These are phyloP conservation scores for Penicillium daleae DNA, from an alignment of 495 filamentous ascomycete genomes.

Conservation along the genomic window DNA sequence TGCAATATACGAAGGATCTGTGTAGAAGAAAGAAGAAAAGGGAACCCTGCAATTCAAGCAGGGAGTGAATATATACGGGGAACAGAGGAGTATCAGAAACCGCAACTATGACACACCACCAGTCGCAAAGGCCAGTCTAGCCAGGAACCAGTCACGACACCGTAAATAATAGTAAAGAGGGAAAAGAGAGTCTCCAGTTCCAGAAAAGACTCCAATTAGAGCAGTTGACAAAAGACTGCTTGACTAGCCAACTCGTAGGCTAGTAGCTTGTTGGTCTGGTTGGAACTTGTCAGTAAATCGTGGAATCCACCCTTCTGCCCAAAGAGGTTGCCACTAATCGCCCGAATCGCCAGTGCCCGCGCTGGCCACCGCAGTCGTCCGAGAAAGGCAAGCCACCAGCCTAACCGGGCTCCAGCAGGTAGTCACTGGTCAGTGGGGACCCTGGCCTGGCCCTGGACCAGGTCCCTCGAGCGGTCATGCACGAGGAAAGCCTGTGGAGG, in stretches of 20 bases:
- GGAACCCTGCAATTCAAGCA: conserved; percentile 38
- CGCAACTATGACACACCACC: conserved; percentile 28
- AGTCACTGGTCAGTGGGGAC: background rate
- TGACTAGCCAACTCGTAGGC: background rate
- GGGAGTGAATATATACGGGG: conserved; percentile 30
- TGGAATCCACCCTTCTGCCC: conserved; percentile 21
- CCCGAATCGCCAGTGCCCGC: background rate
- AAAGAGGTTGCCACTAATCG: conserved; percentile 5
- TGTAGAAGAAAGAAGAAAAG: conserved; percentile 12
- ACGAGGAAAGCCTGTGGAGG: background rate
- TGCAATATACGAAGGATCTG: conserved; percentile 14
- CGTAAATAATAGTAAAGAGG: background rate
- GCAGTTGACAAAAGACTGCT: background rate
- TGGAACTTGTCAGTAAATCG: background rate
- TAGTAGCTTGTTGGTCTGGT: background rate
- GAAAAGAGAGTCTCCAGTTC: background rate
- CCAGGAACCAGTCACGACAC: conserved; percentile 22
- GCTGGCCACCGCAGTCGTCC: conserved; percentile 20
- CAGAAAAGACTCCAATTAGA: background rate
- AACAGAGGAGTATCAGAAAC: conserved; percentile 23
- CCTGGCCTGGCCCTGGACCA: background rate
- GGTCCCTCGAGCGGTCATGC: background rate
- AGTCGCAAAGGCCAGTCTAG: conserved; percentile 8
- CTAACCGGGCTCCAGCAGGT: conserved; percentile 8
- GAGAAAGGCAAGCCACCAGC: conserved; percentile 22